These are phyloP conservation scores for Penicillium silybi DNA, from an alignment of 495 filamentous ascomycete genomes.

Conservation along the genomic window DNA sequence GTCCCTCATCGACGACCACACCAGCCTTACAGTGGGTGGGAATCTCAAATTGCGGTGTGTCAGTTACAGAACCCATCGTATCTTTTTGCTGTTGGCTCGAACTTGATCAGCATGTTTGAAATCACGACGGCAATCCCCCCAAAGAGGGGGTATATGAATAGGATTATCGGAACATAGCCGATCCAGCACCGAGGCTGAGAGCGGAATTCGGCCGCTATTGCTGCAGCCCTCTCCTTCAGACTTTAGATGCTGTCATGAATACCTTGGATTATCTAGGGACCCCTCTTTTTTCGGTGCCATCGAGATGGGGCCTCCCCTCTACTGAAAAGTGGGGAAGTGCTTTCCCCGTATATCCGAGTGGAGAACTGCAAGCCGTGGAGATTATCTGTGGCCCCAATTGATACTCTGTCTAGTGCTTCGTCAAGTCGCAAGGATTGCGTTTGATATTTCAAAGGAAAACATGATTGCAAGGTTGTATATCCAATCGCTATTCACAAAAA, in stretches of 20 bases:
- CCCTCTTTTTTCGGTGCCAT: neutral
- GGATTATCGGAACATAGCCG: neutral
- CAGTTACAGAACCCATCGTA: conserved; percentile 3
- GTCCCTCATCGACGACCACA: conserved; percentile 52
- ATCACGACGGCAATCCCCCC: neutral
- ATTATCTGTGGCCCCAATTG: neutral
- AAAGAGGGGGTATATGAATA: neutral
- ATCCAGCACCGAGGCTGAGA: conserved; percentile 4
- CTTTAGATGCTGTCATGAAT: neutral
- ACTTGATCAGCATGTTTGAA: too few species aligned
- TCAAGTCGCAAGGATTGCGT: neutral
- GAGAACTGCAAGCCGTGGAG: neutral
- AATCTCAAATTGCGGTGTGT: conserved; percentile 27
- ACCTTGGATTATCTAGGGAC: neutral
- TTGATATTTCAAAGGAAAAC: neutral
- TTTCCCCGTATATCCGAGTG: neutral
- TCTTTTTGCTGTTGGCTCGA: too few species aligned
- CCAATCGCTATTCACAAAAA: conserved; percentile 16
- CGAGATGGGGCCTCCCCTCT: neutral
- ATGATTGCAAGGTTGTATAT: neutral
- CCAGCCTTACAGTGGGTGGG: conserved; percentile 52
- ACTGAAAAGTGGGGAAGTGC: neutral
- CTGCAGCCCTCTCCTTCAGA: conserved; percentile 7
- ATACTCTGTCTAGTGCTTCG: neutral
- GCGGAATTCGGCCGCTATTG: conserved; percentile 4